These are phyloP conservation scores for Rhytidhysteron rufulum DNA, from an alignment of 2,329 filamentous ascomycete species.

Conservation along the genomic window DNA sequence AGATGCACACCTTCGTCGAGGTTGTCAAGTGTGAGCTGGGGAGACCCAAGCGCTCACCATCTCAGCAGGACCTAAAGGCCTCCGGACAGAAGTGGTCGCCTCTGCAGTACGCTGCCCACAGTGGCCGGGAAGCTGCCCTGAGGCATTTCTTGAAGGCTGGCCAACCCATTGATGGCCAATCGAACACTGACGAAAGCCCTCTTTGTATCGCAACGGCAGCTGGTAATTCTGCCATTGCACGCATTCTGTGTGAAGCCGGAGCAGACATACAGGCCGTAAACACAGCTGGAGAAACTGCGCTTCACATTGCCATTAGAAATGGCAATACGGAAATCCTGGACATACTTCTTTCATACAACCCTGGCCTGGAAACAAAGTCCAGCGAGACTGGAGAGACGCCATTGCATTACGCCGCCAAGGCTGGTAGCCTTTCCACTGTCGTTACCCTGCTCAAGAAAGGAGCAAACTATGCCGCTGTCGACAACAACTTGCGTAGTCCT, in stretches of 20 bases:
- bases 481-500: constrained; percentile 18
- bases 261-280: constrained; percentile 20
- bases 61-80: constrained; percentile 2
- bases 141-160: constrained; percentile 25
- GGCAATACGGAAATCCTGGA: constrained; percentile 22
- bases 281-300: constrained; percentile 22
- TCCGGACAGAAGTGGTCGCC: constrained; percentile 29
- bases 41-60: constrained; percentile 12
- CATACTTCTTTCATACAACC: constrained; percentile 17
- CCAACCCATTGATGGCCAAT: constrained; percentile 21
- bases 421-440: constrained; percentile 18
- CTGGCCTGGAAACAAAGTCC: constrained; percentile 20
- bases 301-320: constrained; percentile 28
- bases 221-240: constrained; percentile 21
- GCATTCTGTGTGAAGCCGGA: constrained; percentile 24
- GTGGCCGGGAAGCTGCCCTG: constrained; percentile 29
- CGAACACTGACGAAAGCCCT: constrained; percentile 18
- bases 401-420: constrained; percentile 18
- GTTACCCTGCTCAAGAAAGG: constrained; percentile 22
- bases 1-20: constrained; percentile 26
- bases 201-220: constrained; percentile 25
- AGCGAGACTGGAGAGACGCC: constrained; percentile 22
- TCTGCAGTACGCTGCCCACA: constrained; percentile 26
- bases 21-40: constrained; percentile 27
- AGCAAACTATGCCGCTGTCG: constrained; percentile 21